Conservation (phyloP, 169 alveolate species). For the Perkinsus olseni region DNA sequence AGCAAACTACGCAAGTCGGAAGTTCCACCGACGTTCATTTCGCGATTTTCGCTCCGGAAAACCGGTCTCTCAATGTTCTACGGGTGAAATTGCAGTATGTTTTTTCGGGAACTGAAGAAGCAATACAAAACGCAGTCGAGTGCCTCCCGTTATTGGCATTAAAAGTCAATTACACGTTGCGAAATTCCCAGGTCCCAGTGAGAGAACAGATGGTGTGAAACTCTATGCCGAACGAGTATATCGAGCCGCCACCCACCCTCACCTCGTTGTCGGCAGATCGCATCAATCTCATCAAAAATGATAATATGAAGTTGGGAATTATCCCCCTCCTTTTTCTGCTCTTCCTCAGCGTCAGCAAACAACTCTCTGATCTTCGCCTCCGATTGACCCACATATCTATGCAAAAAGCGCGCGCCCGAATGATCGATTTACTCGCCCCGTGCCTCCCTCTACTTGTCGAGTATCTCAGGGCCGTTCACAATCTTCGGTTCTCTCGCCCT, state of each 20-base stretch:
- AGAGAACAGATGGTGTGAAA: no score
- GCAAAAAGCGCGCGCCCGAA: conserved; percentile 11
- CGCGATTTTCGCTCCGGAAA: no score
- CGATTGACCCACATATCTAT: conserved; percentile 93
- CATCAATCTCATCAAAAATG: conserved; percentile 98
- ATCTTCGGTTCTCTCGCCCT: conserved; percentile 88
- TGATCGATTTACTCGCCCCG: no score
- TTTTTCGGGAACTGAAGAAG: no score
- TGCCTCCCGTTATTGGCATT: no score
- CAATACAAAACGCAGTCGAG: no score
- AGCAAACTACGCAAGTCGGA: no score
- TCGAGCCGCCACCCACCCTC: conserved; percentile 72
- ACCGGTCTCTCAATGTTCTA: no score
- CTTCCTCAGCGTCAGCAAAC: conserved; percentile 96
- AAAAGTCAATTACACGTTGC: no score
- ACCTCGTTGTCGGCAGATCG: conserved; percentile 97
- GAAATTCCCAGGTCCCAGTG: no score
- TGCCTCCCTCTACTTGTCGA: conserved; percentile 25
- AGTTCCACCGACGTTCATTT: no score
- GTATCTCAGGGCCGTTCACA: conserved; percentile 71
- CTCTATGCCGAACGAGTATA: not conserved
- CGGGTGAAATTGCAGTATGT: no score
- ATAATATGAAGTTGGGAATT: conserved; percentile 92
- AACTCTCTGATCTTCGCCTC: conserved; percentile 95
- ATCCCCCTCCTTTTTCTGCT: conserved; percentile 81